Conservation (phyloP, 345 rosid species). For the Corymbia maculata region DNA sequence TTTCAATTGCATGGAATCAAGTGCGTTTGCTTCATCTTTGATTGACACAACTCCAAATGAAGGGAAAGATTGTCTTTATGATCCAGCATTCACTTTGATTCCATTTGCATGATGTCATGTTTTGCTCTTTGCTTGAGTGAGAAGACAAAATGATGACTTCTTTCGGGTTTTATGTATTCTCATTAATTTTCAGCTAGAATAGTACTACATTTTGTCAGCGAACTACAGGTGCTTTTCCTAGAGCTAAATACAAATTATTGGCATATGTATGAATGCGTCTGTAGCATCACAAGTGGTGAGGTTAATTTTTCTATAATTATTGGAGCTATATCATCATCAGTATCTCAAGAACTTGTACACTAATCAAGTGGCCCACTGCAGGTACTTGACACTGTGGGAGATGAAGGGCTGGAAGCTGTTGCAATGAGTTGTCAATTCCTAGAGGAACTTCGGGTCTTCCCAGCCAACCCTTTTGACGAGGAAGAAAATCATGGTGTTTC, state of each 20-base stretch:
- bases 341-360: background rate
- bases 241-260: background rate
- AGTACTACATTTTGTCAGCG: background rate
- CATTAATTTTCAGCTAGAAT: background rate
- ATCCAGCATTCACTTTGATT: background rate
- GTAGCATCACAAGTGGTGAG: background rate
- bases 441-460: slow-evolving; percentile 71
- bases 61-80: background rate
- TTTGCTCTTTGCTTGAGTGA: background rate
- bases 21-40: background rate
- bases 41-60: background rate
- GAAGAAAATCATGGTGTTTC: slow-evolving; percentile 44
- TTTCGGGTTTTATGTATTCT: background rate
- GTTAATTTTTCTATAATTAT: background rate
- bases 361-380: slow-evolving; percentile 1
- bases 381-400: slow-evolving; percentile 65
- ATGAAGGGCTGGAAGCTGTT: slow-evolving; percentile 54
- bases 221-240: background rate
- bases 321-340: background rate
- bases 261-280: background rate
- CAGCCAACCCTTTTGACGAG: slow-evolving; percentile 50
- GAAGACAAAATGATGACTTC: background rate
- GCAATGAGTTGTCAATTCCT: slow-evolving; percentile 44
- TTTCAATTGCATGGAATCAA: background rate
- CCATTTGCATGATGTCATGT: background rate